Conservation (phyloP, 106 monocot species). For the Allium sativum region DNA sequence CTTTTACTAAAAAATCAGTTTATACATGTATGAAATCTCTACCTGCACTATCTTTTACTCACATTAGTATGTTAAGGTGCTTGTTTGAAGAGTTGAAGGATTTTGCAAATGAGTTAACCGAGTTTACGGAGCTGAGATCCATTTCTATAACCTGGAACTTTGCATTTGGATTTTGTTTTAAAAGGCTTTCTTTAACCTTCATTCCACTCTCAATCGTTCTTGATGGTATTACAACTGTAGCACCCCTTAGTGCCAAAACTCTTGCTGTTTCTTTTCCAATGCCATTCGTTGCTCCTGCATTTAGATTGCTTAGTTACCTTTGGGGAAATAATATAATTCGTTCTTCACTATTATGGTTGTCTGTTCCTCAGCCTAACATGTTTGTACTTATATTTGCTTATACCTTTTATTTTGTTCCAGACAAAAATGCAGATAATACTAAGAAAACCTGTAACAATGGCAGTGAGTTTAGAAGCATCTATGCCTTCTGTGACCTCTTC, state of each 20-base stretch:
- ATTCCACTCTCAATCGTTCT: slow-evolving; percentile 45
- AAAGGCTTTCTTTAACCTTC: slow-evolving; percentile 54
- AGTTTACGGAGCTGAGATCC: slow-evolving; percentile 73
- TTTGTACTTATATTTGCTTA: neutral
- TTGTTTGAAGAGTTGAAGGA: slow-evolving; percentile 47
- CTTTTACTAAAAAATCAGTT: no score
- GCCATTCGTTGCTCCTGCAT: slow-evolving; percentile 65
- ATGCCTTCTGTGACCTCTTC: slow-evolving; percentile 61
- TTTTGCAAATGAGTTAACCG: slow-evolving; percentile 50
- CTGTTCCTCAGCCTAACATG: neutral
- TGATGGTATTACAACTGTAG: slow-evolving; percentile 60
- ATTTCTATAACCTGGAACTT: slow-evolving; percentile 71
- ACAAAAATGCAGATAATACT: no score
- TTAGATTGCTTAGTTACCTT: slow-evolving; percentile 10
- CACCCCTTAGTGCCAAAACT: slow-evolving; percentile 73
- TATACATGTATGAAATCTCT: no score
- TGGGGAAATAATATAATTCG: neutral
- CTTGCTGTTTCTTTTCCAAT: slow-evolving; percentile 86
- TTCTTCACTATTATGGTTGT: no score
- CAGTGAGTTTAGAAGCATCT: slow-evolving; percentile 55
- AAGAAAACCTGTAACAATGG: slow-evolving; percentile 48
- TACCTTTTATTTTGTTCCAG: neutral
- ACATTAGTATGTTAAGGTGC: slow-evolving; percentile 82
- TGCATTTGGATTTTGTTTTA: slow-evolving; percentile 44
- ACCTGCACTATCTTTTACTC: neutral